Base-by-base conservation (phyloP, 2,329 filamentous ascomycete species). In the Ceratocystis ficicola region DNA sequence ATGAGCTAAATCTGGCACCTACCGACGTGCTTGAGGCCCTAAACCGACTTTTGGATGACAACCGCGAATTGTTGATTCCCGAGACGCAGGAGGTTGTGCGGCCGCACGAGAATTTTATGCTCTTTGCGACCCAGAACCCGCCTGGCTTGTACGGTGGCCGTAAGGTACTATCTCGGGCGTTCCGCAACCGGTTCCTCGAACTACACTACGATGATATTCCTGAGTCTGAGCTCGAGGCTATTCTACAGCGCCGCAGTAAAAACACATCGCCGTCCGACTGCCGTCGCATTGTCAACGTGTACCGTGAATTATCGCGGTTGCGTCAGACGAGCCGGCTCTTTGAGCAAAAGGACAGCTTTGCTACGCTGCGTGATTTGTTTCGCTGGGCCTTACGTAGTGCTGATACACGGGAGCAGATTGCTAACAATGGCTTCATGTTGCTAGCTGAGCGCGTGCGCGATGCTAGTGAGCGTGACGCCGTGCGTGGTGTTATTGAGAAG, bases 201-300 rank as follows among this genome's bases (percentile, higher is more conserved):
- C 79, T 99, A 3, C 94, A 99, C 74, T 97, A 96, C 71, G 94
- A 97, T 71, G 95, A 99, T 72, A 99, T 99, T 28, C 94, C 94
- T 0, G 90, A 97, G 73, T 87, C 90, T 69, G 95, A 99, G 73
- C 78, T 99, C 57, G 90, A 95, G 71, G 89, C 86, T 52, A 99
- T 99, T 71, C 74, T 99, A 44, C 89, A 95, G 72, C 86, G 90
- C 73, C 83, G 95, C 68, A 95, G 91, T 67, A 85, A 91, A 71
- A 91, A 84, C 69, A 86, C 95, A 15, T 90, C 94, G 0, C 90
- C 93, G 3, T 93, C 92, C 0, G 94, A 96, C 77, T 96, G 93
- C 73, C 85, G 85, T 69, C 85, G 89, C 63, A 97, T 99, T 67
- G 94, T 99, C 2, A 84, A 86, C 7, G 93, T 97, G 0, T 99